phyloP scores from a whole-genome alignment of 1,139 yeast genomes.

The Yamadazyma membranifaciens region DNA sequence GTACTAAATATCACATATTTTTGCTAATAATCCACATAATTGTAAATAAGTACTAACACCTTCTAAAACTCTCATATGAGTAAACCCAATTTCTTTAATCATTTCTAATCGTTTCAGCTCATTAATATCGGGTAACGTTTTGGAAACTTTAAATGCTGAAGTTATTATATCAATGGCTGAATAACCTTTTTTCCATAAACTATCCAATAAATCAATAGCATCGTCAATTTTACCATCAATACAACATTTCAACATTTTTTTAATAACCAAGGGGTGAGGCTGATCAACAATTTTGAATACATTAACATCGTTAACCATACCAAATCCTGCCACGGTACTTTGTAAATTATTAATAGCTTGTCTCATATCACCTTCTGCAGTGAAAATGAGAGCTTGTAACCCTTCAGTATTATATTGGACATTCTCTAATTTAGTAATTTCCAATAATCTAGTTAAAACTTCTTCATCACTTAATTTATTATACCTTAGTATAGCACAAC shows the following conservation, averaged over 20 bases:
- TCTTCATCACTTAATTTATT: constrained; percentile 81
- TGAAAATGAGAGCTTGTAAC: constrained; percentile 86
- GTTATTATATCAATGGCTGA: constrained; percentile 92
- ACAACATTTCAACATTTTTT: constrained; percentile 62
- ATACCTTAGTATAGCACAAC: constrained; percentile 93
- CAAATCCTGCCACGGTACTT: constrained; percentile 92
- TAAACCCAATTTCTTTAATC: constrained; percentile 82
- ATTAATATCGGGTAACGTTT: constrained; percentile 63
- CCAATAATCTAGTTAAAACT: constrained; percentile 71
- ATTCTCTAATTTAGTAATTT: constrained; percentile 66
- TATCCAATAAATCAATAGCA: constrained; percentile 64
- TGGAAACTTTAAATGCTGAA: constrained; percentile 84
- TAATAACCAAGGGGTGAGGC: constrained; percentile 89
- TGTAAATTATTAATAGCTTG: constrained; percentile 95
- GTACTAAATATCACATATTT: constrained; percentile 37
- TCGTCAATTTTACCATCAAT: constrained; percentile 57
- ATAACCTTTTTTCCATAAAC: constrained; percentile 87
- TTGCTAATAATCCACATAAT: constrained; percentile 78
- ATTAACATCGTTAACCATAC: constrained; percentile 82
- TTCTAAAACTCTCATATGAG: constrained; percentile 89
- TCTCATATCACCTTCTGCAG: constrained; percentile 99
- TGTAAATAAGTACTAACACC: constrained; percentile 90
- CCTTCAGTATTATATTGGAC: constrained; percentile 89
- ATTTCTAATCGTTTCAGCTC: constrained; percentile 71
- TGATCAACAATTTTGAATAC: constrained; percentile 95